These are phyloP conservation scores for Penicillium malachiteum DNA, from an alignment of 495 filamentous ascomycete genomes.

Conservation along the genomic window DNA sequence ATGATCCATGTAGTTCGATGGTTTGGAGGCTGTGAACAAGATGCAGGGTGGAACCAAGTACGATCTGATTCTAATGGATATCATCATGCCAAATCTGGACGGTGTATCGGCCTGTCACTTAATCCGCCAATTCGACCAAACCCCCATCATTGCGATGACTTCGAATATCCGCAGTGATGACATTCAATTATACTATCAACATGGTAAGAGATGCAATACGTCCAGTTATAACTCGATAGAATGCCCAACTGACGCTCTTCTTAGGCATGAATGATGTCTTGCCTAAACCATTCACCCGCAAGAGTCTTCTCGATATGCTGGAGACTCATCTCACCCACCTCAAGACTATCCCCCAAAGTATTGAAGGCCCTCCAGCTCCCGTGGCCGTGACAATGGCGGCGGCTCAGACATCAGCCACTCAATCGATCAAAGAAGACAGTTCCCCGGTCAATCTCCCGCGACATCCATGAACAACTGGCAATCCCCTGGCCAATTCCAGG, in stretches of 20 bases:
- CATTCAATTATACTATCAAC: constrained; percentile 94
- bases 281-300: constrained; percentile 95
- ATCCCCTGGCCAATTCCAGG: constrained; percentile 66
- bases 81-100: constrained; percentile 96
- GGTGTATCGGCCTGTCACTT: constrained; percentile 92
- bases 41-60: constrained; percentile 80
- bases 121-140: constrained; percentile 84
- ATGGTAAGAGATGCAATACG: constrained; percentile 62
- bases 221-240: neutral
- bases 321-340: constrained; percentile 85
- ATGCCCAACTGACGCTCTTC: neutral
- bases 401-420: constrained; percentile 52
- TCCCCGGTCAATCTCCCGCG: constrained; percentile 76
- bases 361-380: constrained; percentile 50
- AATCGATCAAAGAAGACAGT: constrained; percentile 76
- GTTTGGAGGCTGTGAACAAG: constrained; percentile 90
- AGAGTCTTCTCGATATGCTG: constrained; percentile 86
- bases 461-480: constrained; percentile 70
- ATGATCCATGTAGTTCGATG: constrained; percentile 63
- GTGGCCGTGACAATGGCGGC: constrained; percentile 51
- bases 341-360: constrained; percentile 57
- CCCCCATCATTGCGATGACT: constrained; percentile 97
- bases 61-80: constrained; percentile 97
- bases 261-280: constrained; percentile 99
- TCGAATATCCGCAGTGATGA: constrained; percentile 97